Conservation (phyloP, 225 moss, liverwort and hornwort species). For the Takakia lepidozioides region DNA sequence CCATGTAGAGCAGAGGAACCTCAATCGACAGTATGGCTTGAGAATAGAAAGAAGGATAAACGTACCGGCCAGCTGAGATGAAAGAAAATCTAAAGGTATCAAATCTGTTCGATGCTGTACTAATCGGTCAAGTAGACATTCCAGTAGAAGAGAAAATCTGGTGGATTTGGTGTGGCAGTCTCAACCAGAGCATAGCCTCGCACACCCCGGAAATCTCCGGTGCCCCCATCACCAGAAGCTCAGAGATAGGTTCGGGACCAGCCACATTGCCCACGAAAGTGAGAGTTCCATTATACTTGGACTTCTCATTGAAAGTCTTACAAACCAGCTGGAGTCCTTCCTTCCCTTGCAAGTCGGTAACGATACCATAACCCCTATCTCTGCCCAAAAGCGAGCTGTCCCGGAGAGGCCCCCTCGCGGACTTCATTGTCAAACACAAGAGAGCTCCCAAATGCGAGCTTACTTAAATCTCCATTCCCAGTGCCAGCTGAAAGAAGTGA, state of each 20-base stretch:
- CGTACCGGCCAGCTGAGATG: no score
- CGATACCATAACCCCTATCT: conserved; percentile 26
- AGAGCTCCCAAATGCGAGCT: conserved; percentile 20
- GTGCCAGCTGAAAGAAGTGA: conserved; percentile 19
- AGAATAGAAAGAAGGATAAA: no score
- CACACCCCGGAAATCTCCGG: no score
- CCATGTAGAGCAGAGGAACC: no score
- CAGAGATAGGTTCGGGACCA: conserved; percentile 2
- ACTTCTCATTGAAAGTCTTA: conserved; percentile 19
- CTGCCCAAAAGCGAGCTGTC: conserved; percentile 22
- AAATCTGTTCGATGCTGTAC: no score
- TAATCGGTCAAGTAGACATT: conserved; percentile 12
- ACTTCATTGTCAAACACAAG: conserved; percentile 39
- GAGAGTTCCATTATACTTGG: conserved; percentile 7
- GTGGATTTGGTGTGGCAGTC: conserved; percentile 5
- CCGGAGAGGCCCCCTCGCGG: conserved; percentile 9
- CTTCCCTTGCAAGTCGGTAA: conserved; percentile 7
- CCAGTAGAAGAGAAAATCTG: conserved; percentile 22
- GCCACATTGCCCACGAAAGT: conserved; percentile 21
- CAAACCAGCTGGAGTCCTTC: conserved; percentile 20
- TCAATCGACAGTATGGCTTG: no score
- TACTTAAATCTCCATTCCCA: conserved; percentile 13
- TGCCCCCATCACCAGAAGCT: conserved; percentile 25
- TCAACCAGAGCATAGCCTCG: conserved; percentile 20
- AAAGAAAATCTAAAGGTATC: no score